A percentile compares a stretch with the other conserved stretches of the same genome.
Evolutionary conservation across 352 stramenopile genomes (phyloP).

Genomic region (Pythium pyrilobum): DNA sequence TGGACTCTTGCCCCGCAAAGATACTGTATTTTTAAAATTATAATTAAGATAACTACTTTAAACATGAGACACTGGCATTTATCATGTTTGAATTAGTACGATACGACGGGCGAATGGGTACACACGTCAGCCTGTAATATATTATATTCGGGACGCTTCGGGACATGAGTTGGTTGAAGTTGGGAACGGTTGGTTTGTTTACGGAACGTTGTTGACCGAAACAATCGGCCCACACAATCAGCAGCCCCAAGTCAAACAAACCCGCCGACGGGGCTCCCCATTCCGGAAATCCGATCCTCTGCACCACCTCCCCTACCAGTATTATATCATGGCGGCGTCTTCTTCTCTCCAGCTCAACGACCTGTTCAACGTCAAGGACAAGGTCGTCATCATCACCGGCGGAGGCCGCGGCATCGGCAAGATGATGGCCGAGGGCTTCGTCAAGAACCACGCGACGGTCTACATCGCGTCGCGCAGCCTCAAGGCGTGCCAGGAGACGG

Average conservation of each 20-base stretch:
- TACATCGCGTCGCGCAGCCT: conserved; percentile 88
- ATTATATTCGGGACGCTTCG: conserved; percentile 14
- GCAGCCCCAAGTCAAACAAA: conserved; percentile 13
- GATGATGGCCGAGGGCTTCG: conserved; percentile 95
- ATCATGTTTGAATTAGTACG: not conserved
- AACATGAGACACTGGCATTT: too few relatives aligned
- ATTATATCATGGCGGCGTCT: not conserved
- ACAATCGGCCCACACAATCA: not conserved
- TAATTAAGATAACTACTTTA: too few relatives aligned
- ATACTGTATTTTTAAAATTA: too few relatives aligned
- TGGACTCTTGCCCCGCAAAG: too few relatives aligned
- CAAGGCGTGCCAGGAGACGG: conserved; percentile 72
- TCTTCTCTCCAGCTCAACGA: conserved; percentile 28
- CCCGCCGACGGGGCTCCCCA: not conserved
- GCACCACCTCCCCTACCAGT: not conserved
- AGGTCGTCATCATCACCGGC: conserved; percentile 90
- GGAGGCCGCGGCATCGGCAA: conserved; percentile 92
- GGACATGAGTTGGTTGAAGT: conserved; percentile 16
- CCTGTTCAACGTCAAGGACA: conserved; percentile 64
- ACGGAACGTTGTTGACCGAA: conserved; percentile 7
- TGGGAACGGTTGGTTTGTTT: conserved; percentile 16
- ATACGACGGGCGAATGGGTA: too few relatives aligned
- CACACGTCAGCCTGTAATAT: not conserved
- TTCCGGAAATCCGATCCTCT: not conserved
- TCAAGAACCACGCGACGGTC: conserved; percentile 89